Base-by-base conservation (phyloP, 140 eudicot genomes). In the Bidens hawaiensis region DNA sequence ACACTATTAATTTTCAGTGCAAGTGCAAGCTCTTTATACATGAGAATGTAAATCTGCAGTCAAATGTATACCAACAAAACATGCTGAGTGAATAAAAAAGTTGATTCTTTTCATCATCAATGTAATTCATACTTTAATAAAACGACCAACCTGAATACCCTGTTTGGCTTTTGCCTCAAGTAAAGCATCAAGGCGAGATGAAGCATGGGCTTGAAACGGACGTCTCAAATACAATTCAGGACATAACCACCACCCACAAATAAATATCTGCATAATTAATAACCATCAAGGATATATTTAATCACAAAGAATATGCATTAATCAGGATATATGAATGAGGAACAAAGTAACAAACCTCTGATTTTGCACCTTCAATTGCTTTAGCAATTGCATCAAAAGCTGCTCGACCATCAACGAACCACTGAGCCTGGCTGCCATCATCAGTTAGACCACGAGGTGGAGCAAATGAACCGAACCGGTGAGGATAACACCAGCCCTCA, bases 401-500 rank as follows among this genome's bases (percentile, higher is more conserved):
- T 50, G 99, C 85, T 36, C 68, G 73, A 75, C 99, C 99, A 79
- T 93, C 99, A 33, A 93, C 95, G 53, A 93, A 93, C 99, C 99
- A 93, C 75, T 93, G 99, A 74, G 95, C 99, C 67, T 85, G 85
- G 63, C 99, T 88, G 28, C 94, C 87, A 69, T 93, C 99, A 67
- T 85, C 99, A 22, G 79, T 70, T 66, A 93, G 75, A 17, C 99
- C 99, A 73, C 97, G 82, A 13, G 89, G 96, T 59, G 99, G 95
- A 69, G 99, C 99, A 88, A 76, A 93, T 28, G 99, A 93, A 31
- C 96, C 99, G 43, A 88, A 93, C 24, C 95, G 95, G 41, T 93
- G 99, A 25, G 99, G 99, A 74, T 93, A 84, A 70, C 99, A 93
- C 99, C 99, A 93, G 21, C 99, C 96, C 78, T 93, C 99, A n/a